Evolutionary conservation across 139 green algal species (phyloP), one percentile per base, ranked within the genome.

Genomic region (Gonium pectorale): DNA sequence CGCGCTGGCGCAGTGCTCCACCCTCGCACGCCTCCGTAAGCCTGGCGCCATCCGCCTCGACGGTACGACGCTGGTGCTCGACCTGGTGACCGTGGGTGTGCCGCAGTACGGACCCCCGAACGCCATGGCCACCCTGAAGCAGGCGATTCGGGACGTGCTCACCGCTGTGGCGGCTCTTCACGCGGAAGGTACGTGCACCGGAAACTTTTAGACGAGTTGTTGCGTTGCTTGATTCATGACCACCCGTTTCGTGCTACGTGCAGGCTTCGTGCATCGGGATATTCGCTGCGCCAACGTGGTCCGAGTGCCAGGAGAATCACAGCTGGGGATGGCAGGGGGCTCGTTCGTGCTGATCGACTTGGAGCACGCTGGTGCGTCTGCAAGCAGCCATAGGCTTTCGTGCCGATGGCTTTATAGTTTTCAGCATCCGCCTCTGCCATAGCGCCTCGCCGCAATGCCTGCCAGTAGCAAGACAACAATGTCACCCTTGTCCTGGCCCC

Each of bases 241-340:
- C n/a, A n/a, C n/a, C n/a, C n/a, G n/a, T n/a, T 17, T 24, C 56
- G 29, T 64, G 21, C 56, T 33, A 17, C 56, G 15, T 24, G 56
- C 22, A 17, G 22, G 19, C 41, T 69, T 69, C n/a, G n/a, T n/a
- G 9, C 7, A 29, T 43, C 31, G 62, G 6, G 62, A 69, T 21
- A 69, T 69, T 21, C 62, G 62, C 62, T 69, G 62, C 29, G 5
- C 29, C n/a, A 69, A 69, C 62, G 31, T 69, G n/a, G 62, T 69
- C 62, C 62, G 21, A n/a, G n/a, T 69, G 62, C 62, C 62, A n/a
- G 62, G 8, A 8, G n/a, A n/a, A n/a, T n/a, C 21, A 13, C 8
- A 13, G n/a, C n/a, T 24, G n/a, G n/a, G 31, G 29, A 43, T 24
- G 31, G 13, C n/a, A 13, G n/a, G n/a, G n/a, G 31, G 31, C 62